These are phyloP conservation scores for Artemisia annua DNA, from an alignment of 129 eudicot species.

Conservation along the genomic window DNA sequence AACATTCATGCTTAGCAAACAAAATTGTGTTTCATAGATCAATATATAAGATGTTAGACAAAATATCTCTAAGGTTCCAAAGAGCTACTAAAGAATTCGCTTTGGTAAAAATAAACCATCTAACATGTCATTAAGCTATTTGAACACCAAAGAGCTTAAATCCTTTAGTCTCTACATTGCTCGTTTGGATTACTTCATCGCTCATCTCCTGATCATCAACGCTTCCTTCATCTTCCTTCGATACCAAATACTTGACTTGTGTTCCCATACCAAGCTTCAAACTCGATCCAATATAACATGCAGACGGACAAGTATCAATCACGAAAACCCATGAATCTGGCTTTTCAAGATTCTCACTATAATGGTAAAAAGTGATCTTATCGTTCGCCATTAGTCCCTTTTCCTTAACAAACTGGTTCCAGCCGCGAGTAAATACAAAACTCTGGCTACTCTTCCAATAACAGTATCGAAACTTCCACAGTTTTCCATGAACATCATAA, in stretches of 20 bases:
- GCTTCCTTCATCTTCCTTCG: background rate
- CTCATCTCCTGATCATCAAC: conserved; percentile 17
- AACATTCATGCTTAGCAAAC: too few species aligned
- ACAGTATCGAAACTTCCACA: conserved; percentile 70
- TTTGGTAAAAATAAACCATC: background rate
- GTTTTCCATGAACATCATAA: conserved; percentile 46
- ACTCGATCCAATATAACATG: conserved; percentile 1
- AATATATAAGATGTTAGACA: background rate
- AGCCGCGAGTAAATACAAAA: conserved; percentile 80
- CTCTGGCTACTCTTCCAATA: conserved; percentile 91
- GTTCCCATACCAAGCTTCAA: conserved; percentile 23
- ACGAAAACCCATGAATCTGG: conserved; percentile 25
- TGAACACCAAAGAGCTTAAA: conserved; percentile 65
- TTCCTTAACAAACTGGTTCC: conserved; percentile 81
- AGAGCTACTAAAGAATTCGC: too few species aligned
- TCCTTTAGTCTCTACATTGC: conserved; percentile 30
- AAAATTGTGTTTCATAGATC: too few species aligned
- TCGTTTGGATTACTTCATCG: conserved; percentile 19
- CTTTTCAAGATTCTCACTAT: conserved; percentile 29
- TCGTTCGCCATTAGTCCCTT: conserved; percentile 56
- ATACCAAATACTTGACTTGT: too few species aligned
- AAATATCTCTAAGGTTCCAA: too few species aligned
- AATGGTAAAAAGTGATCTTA: conserved; percentile 42
- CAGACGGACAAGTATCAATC: conserved; percentile 45
- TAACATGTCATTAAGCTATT: background rate